Base-by-base conservation (phyloP, 768 basidiomycete genomes). In the Boletus sp. region DNA sequence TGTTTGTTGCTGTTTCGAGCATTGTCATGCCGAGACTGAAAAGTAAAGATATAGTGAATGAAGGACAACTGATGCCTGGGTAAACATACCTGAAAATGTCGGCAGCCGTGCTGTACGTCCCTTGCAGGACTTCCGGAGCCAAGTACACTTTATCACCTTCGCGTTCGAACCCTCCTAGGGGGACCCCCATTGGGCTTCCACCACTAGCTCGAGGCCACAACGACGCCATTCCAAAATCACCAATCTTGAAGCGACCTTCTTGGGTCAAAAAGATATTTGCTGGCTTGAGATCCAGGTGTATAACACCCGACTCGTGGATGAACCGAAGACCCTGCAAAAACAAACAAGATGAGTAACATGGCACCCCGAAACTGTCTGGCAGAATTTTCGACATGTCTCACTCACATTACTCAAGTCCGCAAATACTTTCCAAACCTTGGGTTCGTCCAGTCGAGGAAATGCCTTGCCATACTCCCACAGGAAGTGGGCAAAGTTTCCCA, bases 221-320 rank as follows among this genome's bases (percentile, higher is more conserved):
- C 7, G 92, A 92, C n/a, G 96, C 95, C 87, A 99, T 94, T 9
- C 97, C 97, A 76, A 98, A 98, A 72, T 99, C 97, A 8, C 96
- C 96, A 70, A 99, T 94, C 77, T 93, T 94, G 76, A 99, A 89
- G 45, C 89, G 83, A 2, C 97, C 97, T 42, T 86, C 82, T 8
- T 79, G 78, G 10, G 92, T 94, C 64, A 99, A 80, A 69, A 99
- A 94, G 50, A 99, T 87, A 71, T 99, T 99, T 42, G 93, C 93
- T 12, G 97, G 97, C 76, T 99, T 99, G 61, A 99, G 75, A 75
- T 99, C 97, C 53, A 99, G 82, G 75, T 99, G 97, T 49, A 98
- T 89, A 56, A 97, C 85, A 54, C 89, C 87, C 44, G 87, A 83
- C 64, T 83, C 80, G 73, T 99, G 97, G 56, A 99, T 90, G 75